Evolutionary conservation across 306 rosid genomes (phyloP).

Genomic region (Glycine latifolia): DNA sequence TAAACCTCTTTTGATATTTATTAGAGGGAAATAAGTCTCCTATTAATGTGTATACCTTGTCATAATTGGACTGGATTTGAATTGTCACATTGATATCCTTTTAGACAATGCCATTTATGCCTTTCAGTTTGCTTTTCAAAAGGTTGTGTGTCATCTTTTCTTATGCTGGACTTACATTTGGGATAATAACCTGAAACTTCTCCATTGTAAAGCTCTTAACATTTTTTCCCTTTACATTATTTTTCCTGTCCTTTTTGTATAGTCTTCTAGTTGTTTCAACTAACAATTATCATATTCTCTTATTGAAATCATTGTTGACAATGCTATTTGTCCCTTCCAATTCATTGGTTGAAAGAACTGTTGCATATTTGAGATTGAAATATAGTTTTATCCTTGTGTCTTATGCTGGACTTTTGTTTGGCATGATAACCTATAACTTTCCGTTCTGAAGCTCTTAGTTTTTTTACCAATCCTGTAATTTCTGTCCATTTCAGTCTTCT

Average conservation of each 20-base stretch:
- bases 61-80: slow-evolving; percentile 33
- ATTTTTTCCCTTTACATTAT: background rate
- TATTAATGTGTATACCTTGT: slow-evolving; percentile 36
- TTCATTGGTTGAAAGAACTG: too few relatives aligned
- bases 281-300: background rate
- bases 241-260: background rate
- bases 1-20: slow-evolving; percentile 75
- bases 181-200: slow-evolving; percentile 1
- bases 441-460: too few relatives aligned
- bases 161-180: slow-evolving; percentile 16
- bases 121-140: slow-evolving; percentile 9
- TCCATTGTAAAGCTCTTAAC: background rate
- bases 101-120: slow-evolving; percentile 9
- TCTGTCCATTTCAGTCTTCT: too few relatives aligned
- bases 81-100: background rate
- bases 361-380: too few relatives aligned
- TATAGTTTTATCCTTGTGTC: too few relatives aligned
- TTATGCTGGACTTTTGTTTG: too few relatives aligned
- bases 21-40: slow-evolving; percentile 58
- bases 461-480: too few relatives aligned
- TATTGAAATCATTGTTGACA: too few relatives aligned
- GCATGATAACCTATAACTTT: too few relatives aligned
- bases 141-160: background rate
- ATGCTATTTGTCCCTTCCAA: too few relatives aligned
- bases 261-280: background rate